These are phyloP conservation scores for Tolypocladium endophyticum DNA, from an alignment of 2,329 filamentous ascomycete genomes.

Conservation along the genomic window DNA sequence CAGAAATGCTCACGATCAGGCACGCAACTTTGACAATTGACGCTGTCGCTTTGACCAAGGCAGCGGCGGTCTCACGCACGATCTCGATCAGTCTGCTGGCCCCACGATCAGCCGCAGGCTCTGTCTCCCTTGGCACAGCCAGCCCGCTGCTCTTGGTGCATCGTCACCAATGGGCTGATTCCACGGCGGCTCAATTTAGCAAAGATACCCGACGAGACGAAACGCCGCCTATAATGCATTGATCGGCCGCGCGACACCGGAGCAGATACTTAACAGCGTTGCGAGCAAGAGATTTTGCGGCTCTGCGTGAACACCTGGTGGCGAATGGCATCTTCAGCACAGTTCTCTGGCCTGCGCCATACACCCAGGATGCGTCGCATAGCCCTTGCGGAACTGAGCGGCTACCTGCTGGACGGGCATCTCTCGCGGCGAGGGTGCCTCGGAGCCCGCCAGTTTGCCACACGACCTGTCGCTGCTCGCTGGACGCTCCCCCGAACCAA, in stretches of 20 bases:
- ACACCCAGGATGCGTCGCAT: conserved; percentile 30
- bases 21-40: neutral
- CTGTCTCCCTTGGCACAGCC: neutral
- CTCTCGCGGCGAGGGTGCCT: conserved; percentile 32
- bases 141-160: neutral
- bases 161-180: neutral
- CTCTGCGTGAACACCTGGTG: conserved; percentile 5
- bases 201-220: neutral
- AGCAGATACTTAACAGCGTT: neutral
- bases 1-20: neutral
- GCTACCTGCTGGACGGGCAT: conserved; percentile 37
- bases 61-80: neutral
- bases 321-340: neutral
- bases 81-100: neutral
- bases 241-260: neutral
- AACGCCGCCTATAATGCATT: neutral
- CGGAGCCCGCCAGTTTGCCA: conserved; percentile 5
- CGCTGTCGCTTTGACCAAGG: neutral
- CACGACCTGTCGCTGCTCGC: conserved; percentile 7
- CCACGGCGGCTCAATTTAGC: neutral
- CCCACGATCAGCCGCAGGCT: neutral
- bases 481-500: conserved; percentile 3
- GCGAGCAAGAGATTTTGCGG: neutral
- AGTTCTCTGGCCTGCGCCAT: neutral
- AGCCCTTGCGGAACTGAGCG: conserved; percentile 31